Evolutionary conservation across 1,139 yeast genomes (phyloP).

Genomic region (Yamadazyma kanchanaburiensis): DNA sequence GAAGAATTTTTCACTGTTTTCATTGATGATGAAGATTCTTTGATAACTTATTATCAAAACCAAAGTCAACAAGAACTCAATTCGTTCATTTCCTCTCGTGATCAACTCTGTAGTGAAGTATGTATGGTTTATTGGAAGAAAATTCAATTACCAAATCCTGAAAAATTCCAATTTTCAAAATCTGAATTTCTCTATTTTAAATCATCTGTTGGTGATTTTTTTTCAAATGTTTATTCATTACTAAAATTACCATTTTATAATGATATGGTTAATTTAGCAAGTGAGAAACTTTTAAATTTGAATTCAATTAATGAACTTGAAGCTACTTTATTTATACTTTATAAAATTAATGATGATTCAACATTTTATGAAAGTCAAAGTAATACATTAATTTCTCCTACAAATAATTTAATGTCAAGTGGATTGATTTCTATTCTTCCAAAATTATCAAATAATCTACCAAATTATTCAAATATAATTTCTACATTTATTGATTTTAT

Average conservation of each 20-base stretch:
- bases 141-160: conserved; percentile 26
- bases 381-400: conserved; percentile 21
- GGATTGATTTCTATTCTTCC: conserved; percentile 19
- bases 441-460: conserved; percentile 11
- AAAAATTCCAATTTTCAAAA: conserved; percentile 13
- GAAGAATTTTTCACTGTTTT: conserved; percentile 64
- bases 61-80: conserved; percentile 12
- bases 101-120: conserved; percentile 40
- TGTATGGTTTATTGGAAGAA: conserved; percentile 64
- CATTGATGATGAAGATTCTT: conserved; percentile 49
- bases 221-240: conserved; percentile 66
- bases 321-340: conserved; percentile 63
- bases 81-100: conserved; percentile 26
- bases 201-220: conserved; percentile 69
- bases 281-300: conserved; percentile 11
- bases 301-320: conserved; percentile 45
- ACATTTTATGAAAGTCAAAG: conserved; percentile 35
- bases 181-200: conserved; percentile 66
- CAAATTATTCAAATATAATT: conserved; percentile 8
- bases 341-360: conserved; percentile 50
- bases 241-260: conserved; percentile 56
- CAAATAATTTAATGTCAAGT: conserved; percentile 22
- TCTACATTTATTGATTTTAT: conserved; percentile 51
- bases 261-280: conserved; percentile 44
- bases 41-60: conserved; percentile 25